Base-by-base conservation (phyloP, 352 stramenopile species). In the Pythium scleroteichum region DNA sequence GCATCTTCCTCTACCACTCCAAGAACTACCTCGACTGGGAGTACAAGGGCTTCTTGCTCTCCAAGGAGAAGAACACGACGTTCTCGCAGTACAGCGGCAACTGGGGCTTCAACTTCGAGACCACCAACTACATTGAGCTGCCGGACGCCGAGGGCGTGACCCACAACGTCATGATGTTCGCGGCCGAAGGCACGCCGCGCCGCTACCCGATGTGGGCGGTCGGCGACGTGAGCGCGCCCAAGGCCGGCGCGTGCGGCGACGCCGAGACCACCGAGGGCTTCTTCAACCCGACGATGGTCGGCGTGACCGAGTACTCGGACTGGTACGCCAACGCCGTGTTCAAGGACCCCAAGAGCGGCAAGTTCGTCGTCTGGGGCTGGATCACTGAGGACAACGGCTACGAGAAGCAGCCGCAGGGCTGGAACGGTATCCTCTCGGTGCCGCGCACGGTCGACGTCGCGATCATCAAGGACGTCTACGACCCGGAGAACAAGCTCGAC, bases 271-370 rank as follows among this genome's bases (percentile, higher is more conserved):
- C 78, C 0, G 52, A 55, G 0, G 70, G 74, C 47, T 44, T 83
- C 6, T 87, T 89, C 64, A 70, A 61, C 9, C 75, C 79, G 29
- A 58, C 66, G 13, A 87, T 86, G 69, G 79, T 90, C 1, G 79
- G 79, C 16, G 64, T 90, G 24, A 79, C 76, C 20, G 79, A 89
- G 58, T 73, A 74, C 40, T 84, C 75, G 33, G 67, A 85, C 62
- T 89, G 79, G 79, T 89, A 89, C 59, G 79, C 79, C 33, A 87
- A 86, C 66, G 79, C 63, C 51, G 76, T 87, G 45, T 84, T 86
- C 73, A 82, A 75, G 12, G 73, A 89, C 67, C 72, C 79, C 27
- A 67, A 77, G 49, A 76, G 49, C 33, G 69, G 69, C 60, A 86
- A 85, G 71, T 24, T 81, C 23, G 73, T 89, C 10, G 45, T 89